phyloP scores from a whole-genome alignment of 768 basidiomycete genomes.

The Crassisporium funariophilum region DNA sequence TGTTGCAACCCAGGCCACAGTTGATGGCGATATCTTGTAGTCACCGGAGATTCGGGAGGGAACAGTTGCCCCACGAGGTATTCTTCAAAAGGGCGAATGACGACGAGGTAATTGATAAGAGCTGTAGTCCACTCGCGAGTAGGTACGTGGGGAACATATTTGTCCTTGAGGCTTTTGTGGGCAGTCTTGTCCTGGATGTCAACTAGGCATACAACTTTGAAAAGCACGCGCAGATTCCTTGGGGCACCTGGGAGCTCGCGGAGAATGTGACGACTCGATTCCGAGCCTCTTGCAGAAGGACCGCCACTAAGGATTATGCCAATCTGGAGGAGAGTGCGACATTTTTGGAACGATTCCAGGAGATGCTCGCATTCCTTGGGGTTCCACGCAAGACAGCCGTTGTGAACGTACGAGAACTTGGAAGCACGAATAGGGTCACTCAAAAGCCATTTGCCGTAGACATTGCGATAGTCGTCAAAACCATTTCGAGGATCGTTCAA shows the following conservation, averaged over 20 bases:
- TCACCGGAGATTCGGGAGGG: not conserved
- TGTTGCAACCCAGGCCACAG: slow-evolving; percentile 3
- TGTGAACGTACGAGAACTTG: too few relatives aligned
- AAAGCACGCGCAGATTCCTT: slow-evolving; percentile 4
- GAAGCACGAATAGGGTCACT: too few relatives aligned
- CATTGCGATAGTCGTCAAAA: not conserved
- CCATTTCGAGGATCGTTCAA: not conserved
- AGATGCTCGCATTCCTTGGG: not conserved
- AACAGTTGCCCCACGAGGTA: slow-evolving; percentile 4
- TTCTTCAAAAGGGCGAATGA: slow-evolving; percentile 5
- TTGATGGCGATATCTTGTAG: not conserved
- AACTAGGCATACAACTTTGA: not conserved
- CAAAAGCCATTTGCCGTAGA: not conserved
- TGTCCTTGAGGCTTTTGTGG: not conserved
- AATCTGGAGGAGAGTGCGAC: not conserved
- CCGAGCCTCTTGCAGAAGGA: slow-evolving; percentile 1
- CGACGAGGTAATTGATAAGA: not conserved
- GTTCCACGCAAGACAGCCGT: not conserved
- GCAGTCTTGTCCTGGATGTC: slow-evolving; percentile 7
- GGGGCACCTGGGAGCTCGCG: not conserved
- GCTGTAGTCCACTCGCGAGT: not conserved
- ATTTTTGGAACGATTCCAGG: not conserved
- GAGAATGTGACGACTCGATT: not conserved
- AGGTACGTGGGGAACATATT: slow-evolving; percentile 9
- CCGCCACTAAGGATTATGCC: slow-evolving; percentile 1